These are phyloP conservation scores for Mollisia scopiformis DNA, from an alignment of 2,329 filamentous ascomycete genomes.

Conservation along the genomic window DNA sequence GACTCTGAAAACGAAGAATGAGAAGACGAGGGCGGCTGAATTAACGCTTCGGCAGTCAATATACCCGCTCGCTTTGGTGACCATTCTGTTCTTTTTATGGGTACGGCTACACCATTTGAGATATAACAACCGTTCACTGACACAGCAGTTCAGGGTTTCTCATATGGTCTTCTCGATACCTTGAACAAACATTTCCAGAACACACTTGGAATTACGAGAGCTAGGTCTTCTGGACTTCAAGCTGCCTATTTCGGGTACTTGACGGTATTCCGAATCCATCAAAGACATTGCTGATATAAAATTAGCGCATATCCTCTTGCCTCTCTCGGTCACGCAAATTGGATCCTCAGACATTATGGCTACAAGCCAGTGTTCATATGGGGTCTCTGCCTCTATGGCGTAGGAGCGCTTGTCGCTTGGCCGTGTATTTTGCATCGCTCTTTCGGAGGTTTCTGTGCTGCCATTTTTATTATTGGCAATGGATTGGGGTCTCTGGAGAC, in stretches of 20 bases:
- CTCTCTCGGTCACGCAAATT: constrained; percentile 67
- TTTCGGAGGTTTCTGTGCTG: constrained; percentile 78
- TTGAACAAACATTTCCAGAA: constrained; percentile 73
- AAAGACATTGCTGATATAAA: constrained; percentile 53
- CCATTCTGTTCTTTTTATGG: constrained; percentile 67
- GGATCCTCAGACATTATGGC: constrained; percentile 66
- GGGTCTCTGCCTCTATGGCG: constrained; percentile 72
- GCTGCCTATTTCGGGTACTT: constrained; percentile 73
- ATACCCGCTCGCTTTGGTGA: constrained; percentile 67
- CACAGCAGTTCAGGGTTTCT: constrained; percentile 69
- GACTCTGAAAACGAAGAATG: constrained; percentile 37
- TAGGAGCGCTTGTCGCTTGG: constrained; percentile 81
- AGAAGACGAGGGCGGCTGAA: constrained; percentile 58
- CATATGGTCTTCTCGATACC: constrained; percentile 82
- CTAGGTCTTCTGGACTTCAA: constrained; percentile 62
- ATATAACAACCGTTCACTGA: not conserved
- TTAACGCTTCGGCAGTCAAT: constrained; percentile 69
- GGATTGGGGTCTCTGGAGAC: constrained; percentile 78
- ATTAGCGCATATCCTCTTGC: constrained; percentile 76
- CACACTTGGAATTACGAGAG: constrained; percentile 56
- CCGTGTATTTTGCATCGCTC: constrained; percentile 73
- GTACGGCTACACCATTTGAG: constrained; percentile 44
- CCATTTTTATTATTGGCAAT: constrained; percentile 74
- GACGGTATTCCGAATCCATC: not conserved
- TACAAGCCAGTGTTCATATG: constrained; percentile 69